Conservation (phyloP, 108 stramenopile species). For the Skeletonema potamos region DNA sequence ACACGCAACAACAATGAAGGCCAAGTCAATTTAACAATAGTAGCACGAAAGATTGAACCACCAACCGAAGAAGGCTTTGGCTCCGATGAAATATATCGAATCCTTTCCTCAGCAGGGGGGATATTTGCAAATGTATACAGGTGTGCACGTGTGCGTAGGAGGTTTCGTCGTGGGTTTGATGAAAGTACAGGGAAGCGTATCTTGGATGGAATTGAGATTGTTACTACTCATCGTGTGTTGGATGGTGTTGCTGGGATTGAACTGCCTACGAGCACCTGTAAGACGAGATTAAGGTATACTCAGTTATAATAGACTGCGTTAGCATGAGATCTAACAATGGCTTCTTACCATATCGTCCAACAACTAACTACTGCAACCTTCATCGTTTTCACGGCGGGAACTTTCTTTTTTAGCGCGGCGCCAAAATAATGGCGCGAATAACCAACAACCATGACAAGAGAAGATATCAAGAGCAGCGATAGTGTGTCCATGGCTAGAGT, state of each 20-base stretch:
- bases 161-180: constrained; percentile 54
- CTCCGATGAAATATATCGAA: constrained; percentile 49
- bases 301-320: too few relatives aligned
- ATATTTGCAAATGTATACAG: constrained; percentile 30
- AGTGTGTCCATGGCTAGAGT: too few relatives aligned
- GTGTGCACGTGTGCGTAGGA: constrained; percentile 47
- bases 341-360: too few relatives aligned
- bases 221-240: constrained; percentile 64
- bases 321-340: too few relatives aligned
- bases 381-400: too few relatives aligned
- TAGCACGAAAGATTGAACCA: constrained; percentile 49
- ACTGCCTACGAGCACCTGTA: constrained; percentile 61
- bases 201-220: constrained; percentile 71
- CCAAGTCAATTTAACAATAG: constrained; percentile 26
- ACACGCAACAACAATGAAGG: constrained; percentile 13
- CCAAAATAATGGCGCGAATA: too few relatives aligned
- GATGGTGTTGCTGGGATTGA: constrained; percentile 74
- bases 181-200: constrained; percentile 50
- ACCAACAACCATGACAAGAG: too few relatives aligned
- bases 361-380: too few relatives aligned
- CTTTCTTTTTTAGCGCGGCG: too few relatives aligned
- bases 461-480: too few relatives aligned
- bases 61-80: constrained; percentile 57
- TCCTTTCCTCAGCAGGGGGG: constrained; percentile 38
- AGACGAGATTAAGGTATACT: constrained; percentile 27